These are phyloP conservation scores for Diplodia seriata DNA, from an alignment of 2,329 filamentous ascomycete genomes.

Conservation along the genomic window DNA sequence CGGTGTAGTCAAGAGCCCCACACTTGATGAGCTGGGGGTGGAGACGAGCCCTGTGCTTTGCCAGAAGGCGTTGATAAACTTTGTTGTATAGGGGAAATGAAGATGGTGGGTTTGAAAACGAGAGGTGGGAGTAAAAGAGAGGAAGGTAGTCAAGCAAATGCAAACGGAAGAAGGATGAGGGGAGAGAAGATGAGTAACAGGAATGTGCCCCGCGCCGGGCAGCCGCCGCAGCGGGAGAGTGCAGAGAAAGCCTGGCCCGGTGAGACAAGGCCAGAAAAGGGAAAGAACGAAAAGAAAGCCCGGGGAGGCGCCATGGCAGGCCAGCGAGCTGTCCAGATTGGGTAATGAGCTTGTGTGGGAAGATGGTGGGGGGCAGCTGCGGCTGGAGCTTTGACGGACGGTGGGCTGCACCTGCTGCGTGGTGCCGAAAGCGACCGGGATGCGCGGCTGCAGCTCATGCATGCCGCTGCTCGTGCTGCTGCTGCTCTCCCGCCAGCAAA, in stretches of 20 bases:
- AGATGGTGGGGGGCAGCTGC: background rate
- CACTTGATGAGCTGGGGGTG: constrained; percentile 12
- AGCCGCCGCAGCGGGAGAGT: background rate
- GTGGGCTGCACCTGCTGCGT: background rate
- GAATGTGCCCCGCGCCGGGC: constrained; percentile 10
- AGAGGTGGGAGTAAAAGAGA: background rate
- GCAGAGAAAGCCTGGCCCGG: background rate
- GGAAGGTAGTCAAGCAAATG: background rate
- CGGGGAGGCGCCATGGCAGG: constrained; percentile 10
- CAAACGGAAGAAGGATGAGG: constrained; percentile 28
- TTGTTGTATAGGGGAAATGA: background rate
- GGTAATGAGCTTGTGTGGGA: constrained; percentile 23
- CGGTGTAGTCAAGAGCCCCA: constrained; percentile 7
- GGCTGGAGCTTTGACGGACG: constrained; percentile 1
- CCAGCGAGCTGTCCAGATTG: constrained; percentile 22
- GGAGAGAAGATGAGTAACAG: constrained; percentile 18
- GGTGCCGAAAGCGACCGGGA: constrained; percentile 12
- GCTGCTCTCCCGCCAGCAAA: constrained; percentile 23
- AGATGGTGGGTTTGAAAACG: background rate
- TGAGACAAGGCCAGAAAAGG: constrained; percentile 12
- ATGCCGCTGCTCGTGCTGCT: background rate
- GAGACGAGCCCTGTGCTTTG: background rate
- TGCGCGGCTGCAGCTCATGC: background rate
- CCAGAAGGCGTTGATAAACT: background rate
- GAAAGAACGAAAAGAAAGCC: constrained; percentile 1